Evolutionary conservation across 306 rosid genomes (phyloP), one percentile per base, ranked within the genome.

Genomic region (Albizia julibrissin): DNA sequence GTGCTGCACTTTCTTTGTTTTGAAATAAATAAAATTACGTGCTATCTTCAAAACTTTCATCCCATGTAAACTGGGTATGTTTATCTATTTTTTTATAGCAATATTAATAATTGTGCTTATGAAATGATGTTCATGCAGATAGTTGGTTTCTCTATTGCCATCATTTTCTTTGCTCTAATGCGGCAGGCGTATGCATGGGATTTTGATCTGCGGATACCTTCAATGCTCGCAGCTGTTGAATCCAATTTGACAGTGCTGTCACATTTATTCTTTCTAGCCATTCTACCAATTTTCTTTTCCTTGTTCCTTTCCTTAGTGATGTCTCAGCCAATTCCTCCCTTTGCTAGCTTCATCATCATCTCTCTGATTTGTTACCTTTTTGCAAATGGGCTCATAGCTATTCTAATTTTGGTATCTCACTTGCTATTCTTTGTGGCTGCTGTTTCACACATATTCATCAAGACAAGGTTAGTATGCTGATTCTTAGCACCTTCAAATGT

Each of bases 181-280:
- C 93, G 86, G 85, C 99, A 95, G 89, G 94, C 96, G 74, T 90
- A 79, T 84, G 87, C 94, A 56, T 93, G 96, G 96, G 97, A 95
- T 86, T 84, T 58, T 84, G 91, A 91, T 86, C 86, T 88, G 72
- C 91, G 86, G 31, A 88, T 93, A 86, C 99, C 98, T 65, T 91
- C 98, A 16, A 81, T 93, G 91, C 91, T 93, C 81, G 74, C 84
- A 56, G 92, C 97, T 62, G 77, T 93, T 72, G 98, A 93, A 72
- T 89, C 90, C 87, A 95, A 95, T 86, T 87, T 95, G 91, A 91
- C 92, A 80, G 56, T 88, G 56, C 85, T 95, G 74, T 66, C 89
- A 74, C 92, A 92, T 82, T 88, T 93, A 67, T 73, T 89, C 62
- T 82, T 84, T 82, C 86, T 91, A 31, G 93, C 91, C 75, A 73